Conservation (phyloP, 2,329 filamentous ascomycete genomes). For the Fusarium sp. region DNA sequence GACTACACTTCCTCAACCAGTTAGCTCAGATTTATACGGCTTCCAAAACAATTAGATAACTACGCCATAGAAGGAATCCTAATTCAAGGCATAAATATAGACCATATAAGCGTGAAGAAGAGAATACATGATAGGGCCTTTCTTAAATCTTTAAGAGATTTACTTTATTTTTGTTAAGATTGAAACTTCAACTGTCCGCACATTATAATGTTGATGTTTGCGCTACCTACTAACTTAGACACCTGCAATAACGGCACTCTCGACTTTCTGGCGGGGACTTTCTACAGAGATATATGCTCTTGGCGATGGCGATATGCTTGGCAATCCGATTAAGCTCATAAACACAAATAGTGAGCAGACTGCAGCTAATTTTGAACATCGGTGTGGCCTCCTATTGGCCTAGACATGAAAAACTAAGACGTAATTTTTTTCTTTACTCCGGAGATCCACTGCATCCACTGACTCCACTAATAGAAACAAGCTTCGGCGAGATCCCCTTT, state of each 20-base stretch:
- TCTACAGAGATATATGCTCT: too few species aligned
- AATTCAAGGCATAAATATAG: neutral
- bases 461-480: constrained; percentile 2
- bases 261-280: rapidly evolving
- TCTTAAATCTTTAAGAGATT: neutral
- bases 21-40: neutral
- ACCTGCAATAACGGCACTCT: rapidly evolving
- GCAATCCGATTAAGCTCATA: neutral
- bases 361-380: neutral
- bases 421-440: neutral
- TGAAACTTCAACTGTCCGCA: rapidly evolving
- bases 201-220: neutral
- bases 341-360: neutral
- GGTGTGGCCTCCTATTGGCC: neutral
- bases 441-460: constrained; percentile 4
- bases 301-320: neutral
- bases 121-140: neutral
- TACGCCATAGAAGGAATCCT: neutral
- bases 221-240: neutral
- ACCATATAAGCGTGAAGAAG: neutral
- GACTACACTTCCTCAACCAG: neutral
- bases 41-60: neutral
- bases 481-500: neutral
- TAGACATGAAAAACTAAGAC: neutral
- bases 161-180: neutral